Conservation (phyloP, 805 yeast species). For the Blastobotrys chiropterorum region DNA sequence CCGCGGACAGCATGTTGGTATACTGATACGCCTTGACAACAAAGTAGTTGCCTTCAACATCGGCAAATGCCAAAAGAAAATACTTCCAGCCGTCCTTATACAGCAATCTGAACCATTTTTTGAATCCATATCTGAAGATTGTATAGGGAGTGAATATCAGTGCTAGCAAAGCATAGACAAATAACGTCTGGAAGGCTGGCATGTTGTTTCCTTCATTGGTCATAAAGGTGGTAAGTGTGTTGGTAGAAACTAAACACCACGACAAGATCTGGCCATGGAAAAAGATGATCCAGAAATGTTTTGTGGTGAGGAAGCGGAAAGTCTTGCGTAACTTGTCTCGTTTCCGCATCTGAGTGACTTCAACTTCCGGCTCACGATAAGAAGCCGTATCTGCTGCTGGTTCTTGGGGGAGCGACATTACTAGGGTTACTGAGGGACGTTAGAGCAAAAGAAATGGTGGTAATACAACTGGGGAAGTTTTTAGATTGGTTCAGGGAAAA, state of each 20-base stretch:
- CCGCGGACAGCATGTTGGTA: slow-evolving; percentile 39
- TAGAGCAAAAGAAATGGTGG: slow-evolving; percentile 1
- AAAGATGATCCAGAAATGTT: slow-evolving; percentile 37
- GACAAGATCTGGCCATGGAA: slow-evolving; percentile 38
- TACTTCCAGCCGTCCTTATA: slow-evolving; percentile 38
- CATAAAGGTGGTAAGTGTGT: slow-evolving; percentile 38
- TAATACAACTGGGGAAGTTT: slow-evolving; percentile 6
- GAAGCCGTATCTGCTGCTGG: background rate
- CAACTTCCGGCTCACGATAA: slow-evolving; percentile 1
- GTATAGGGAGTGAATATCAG: slow-evolving; percentile 36
- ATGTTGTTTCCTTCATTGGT: slow-evolving; percentile 34
- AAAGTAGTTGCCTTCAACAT: slow-evolving; percentile 43
- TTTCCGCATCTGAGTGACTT: background rate
- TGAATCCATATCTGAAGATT: slow-evolving; percentile 34
- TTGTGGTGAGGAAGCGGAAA: slow-evolving; percentile 27
- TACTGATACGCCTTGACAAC: slow-evolving; percentile 40
- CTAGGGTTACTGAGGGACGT: background rate
- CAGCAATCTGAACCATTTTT: slow-evolving; percentile 29
- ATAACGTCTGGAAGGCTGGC: slow-evolving; percentile 41
- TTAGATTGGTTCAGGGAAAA: slow-evolving; percentile 7
- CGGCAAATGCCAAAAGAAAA: slow-evolving; percentile 38
- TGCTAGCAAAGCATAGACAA: slow-evolving; percentile 35
- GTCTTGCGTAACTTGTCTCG: slow-evolving; percentile 6
- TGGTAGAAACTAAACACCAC: slow-evolving; percentile 37
- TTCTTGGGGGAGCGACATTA: background rate